phyloP scores from a whole-genome alignment of 1,139 yeast genomes.

The Candida pseudoviswanathii region DNA sequence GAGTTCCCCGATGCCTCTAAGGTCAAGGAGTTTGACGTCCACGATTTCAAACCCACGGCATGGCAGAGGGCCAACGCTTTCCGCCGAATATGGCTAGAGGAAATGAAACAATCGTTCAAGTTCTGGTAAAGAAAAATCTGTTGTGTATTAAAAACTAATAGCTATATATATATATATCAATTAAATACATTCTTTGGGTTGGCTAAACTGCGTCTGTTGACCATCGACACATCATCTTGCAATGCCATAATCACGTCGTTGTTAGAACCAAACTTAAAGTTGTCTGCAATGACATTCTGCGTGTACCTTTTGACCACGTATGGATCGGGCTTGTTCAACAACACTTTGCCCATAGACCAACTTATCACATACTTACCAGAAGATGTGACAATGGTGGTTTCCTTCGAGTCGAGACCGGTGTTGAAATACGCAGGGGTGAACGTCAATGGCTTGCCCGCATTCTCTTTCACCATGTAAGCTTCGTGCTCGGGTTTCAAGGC shows the following conservation, averaged over 20 bases:
- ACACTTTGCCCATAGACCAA: slow-evolving; percentile 71
- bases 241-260: slow-evolving; percentile 70
- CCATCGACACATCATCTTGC: slow-evolving; percentile 72
- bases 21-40: slow-evolving; percentile 21
- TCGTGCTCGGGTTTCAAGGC: slow-evolving; percentile 73
- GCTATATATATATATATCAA: slow-evolving; percentile 2
- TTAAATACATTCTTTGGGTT: slow-evolving; percentile 42
- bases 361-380: slow-evolving; percentile 79
- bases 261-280: slow-evolving; percentile 74
- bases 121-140: slow-evolving; percentile 23
- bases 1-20: slow-evolving; percentile 17
- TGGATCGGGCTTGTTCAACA: slow-evolving; percentile 51
- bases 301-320: slow-evolving; percentile 67
- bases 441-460: slow-evolving; percentile 47
- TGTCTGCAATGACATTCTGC: slow-evolving; percentile 70
- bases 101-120: slow-evolving; percentile 57
- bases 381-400: slow-evolving; percentile 73
- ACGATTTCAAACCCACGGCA: slow-evolving; percentile 48
- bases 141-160: background rate
- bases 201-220: slow-evolving; percentile 57
- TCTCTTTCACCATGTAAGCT: slow-evolving; percentile 58
- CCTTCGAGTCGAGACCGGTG: slow-evolving; percentile 61
- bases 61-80: slow-evolving; percentile 64
- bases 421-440: slow-evolving; percentile 81
- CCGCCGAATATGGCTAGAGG: slow-evolving; percentile 63